Base-by-base conservation (phyloP, 176 grass and related monocot species). In the Cenchrus americanus region DNA sequence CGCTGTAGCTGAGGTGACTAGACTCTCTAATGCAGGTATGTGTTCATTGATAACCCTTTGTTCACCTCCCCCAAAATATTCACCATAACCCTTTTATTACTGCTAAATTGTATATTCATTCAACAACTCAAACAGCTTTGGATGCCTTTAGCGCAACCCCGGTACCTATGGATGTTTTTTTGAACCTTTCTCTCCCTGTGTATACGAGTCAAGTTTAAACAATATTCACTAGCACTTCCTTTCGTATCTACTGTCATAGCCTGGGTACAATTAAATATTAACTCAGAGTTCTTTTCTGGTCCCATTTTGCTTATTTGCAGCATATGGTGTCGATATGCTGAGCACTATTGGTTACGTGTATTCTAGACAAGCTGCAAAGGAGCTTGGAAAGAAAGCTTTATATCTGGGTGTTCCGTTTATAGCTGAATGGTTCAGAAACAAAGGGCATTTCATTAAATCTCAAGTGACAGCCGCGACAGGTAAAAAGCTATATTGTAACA, bases 391-490 rank as follows among this genome's bases (percentile, higher is more conserved):
- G 71, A 94, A 99, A 85, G 93, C 81, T 81, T 92, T 93, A 47
- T 94, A 92, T 84, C 62, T 95, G 57, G 96, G 92, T 26, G 75
- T 95, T 84, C 96, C 96, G 14, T 98, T 98, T 80, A 81, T 95
- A 79, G 96, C 93, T 68, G 93, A 95, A 93, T 95, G 96, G 93
- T 95, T 95, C 80, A 98, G 96, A 76, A 95, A 95, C 80, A 98
- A 98, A 82, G 96, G 96, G 7, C 93, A 99, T 52, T 92, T 88
- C 78, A 96, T 96, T 79, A 99, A 92, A 73, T 99, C 91, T 27
- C 93, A 96, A 90, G 83, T 94, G 75, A 99, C 96, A 77, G 93
- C 96, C 70, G 96, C 91, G 64, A 98, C 91, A 88, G 89, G 96
- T 98, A 53, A 71, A 71, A 59, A 1, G 5, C 22, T 54, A 23